Evolutionary conservation across 225 moss, liverwort and hornwort species (phyloP).

Genomic region (Polytrichum commune): DNA sequence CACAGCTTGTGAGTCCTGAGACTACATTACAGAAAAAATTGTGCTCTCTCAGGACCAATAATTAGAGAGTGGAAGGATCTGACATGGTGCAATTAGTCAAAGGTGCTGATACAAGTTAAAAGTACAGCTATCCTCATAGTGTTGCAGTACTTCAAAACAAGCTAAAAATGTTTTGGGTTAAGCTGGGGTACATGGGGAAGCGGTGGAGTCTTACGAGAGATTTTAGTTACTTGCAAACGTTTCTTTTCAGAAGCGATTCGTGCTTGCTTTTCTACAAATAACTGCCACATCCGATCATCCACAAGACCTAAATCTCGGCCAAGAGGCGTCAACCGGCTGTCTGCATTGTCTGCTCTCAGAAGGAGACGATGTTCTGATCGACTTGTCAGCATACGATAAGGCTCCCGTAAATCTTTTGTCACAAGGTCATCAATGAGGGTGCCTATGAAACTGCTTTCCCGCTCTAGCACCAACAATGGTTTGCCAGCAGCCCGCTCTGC

Average conservation of each 20-base stretch:
- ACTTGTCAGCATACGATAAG: slow-evolving; percentile 94
- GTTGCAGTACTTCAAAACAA: too few species aligned
- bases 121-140: too few species aligned
- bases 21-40: too few species aligned
- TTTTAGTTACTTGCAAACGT: slow-evolving; percentile 65
- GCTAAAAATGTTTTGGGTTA: too few species aligned
- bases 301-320: slow-evolving; percentile 75
- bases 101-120: too few species aligned
- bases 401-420: slow-evolving; percentile 89
- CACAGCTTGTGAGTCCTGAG: too few species aligned
- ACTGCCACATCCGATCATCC: slow-evolving; percentile 80
- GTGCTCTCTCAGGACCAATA: too few species aligned
- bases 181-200: not conserved
- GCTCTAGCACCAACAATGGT: slow-evolving; percentile 67
- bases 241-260: slow-evolving; percentile 71
- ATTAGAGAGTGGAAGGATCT: too few species aligned
- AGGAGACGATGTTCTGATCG: slow-evolving; percentile 90
- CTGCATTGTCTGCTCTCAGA: slow-evolving; percentile 87
- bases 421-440: slow-evolving; percentile 92
- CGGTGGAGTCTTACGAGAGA: slow-evolving; percentile 45
- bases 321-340: slow-evolving; percentile 74
- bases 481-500: slow-evolving; percentile 56
- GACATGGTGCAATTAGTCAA: too few species aligned
- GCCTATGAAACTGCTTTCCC: slow-evolving; percentile 94
- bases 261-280: slow-evolving; percentile 71